Conservation (phyloP, 225 moss, liverwort and hornwort species). For the Pseudisothecium myosuroides region DNA sequence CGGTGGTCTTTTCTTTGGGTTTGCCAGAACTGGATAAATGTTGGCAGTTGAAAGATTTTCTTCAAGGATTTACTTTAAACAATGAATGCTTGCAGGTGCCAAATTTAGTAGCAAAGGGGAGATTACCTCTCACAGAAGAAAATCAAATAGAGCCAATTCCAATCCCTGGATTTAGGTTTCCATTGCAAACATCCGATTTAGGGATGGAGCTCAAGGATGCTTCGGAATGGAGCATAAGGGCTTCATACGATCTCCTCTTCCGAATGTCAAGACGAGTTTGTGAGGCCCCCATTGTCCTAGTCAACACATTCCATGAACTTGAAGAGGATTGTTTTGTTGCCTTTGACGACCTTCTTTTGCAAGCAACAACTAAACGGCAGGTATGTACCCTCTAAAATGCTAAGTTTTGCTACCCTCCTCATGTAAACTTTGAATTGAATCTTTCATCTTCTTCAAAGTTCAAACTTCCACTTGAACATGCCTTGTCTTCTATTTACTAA, state of each 20-base stretch:
- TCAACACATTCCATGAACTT: not conserved
- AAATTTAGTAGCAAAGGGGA: not conserved
- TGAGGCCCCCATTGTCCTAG: not conserved
- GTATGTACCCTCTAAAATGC: too few species aligned
- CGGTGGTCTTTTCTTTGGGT: not conserved
- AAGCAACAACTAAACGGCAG: not conserved
- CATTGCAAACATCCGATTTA: not conserved
- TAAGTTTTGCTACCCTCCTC: not conserved
- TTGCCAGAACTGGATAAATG: not conserved
- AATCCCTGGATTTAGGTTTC: not conserved
- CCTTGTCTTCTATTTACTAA: not conserved
- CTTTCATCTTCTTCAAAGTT: not conserved
- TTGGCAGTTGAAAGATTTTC: not conserved
- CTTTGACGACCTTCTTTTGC: not conserved
- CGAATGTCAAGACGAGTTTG: not conserved
- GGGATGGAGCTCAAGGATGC: not conserved
- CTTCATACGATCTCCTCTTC: not conserved
- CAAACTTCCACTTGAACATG: not conserved
- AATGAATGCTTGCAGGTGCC: not conserved
- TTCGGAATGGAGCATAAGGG: not conserved
- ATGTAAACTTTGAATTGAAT: not conserved
- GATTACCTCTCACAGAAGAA: not conserved
- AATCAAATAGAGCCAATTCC: not conserved
- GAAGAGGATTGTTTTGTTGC: not conserved
- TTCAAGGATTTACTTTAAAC: not conserved